Evolutionary conservation across 2,329 filamentous ascomycete genomes (phyloP).

Genomic region (Lachnellula hyalina): DNA sequence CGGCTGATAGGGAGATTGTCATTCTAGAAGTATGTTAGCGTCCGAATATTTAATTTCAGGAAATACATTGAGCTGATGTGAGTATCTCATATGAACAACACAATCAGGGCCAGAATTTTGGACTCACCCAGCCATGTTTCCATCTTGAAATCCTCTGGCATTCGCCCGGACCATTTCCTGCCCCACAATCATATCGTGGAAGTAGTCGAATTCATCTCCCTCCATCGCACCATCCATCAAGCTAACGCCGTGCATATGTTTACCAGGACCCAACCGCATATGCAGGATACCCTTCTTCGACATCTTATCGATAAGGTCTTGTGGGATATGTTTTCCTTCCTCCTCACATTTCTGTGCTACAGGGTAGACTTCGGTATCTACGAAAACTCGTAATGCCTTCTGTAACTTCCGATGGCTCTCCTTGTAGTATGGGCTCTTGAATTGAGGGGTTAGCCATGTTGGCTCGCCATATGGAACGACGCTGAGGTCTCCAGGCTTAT

Average conservation of each 20-base stretch:
- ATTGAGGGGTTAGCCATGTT: slow-evolving; percentile 71
- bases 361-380: slow-evolving; percentile 63
- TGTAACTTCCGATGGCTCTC: slow-evolving; percentile 67
- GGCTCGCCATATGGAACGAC: slow-evolving; percentile 80
- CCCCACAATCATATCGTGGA: slow-evolving; percentile 71
- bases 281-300: slow-evolving; percentile 67
- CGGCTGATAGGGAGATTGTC: slow-evolving; percentile 74
- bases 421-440: slow-evolving; percentile 75
- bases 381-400: slow-evolving; percentile 66
- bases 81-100: not conserved
- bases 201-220: slow-evolving; percentile 80
- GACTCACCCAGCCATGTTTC: slow-evolving; percentile 65
- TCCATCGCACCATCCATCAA: slow-evolving; percentile 65
- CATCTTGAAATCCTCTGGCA: slow-evolving; percentile 77
- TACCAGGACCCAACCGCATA: slow-evolving; percentile 78
- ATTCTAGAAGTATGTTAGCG: slow-evolving; percentile 38
- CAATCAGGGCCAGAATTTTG: too few species aligned
- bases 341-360: slow-evolving; percentile 73
- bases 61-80: not conserved
- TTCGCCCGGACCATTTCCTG: slow-evolving; percentile 70
- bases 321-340: slow-evolving; percentile 65
- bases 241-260: slow-evolving; percentile 68
- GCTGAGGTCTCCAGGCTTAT: slow-evolving; percentile 65
- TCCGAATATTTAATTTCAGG: not conserved
- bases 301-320: slow-evolving; percentile 73